Evolutionary conservation across 805 yeast genomes (phyloP).

Genomic region (Schizosaccharomyces japonicus): DNA sequence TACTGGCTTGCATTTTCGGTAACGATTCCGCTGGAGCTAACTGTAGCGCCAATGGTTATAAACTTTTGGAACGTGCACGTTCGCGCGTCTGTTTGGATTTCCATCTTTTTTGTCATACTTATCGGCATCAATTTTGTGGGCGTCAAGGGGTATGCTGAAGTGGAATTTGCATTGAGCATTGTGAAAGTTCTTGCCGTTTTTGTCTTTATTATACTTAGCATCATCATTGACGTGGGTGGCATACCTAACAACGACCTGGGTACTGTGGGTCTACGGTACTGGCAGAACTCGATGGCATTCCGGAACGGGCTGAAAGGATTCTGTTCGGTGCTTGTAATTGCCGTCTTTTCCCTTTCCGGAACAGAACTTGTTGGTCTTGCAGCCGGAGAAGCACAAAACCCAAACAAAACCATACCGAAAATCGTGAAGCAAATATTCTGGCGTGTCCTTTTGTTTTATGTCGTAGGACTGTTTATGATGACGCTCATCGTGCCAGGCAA

Average conservation of each 20-base stretch:
- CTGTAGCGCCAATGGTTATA: slow-evolving; percentile 56
- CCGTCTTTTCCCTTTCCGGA: slow-evolving; percentile 58
- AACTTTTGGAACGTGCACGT: slow-evolving; percentile 39
- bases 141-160: slow-evolving; percentile 20
- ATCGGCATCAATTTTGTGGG: slow-evolving; percentile 19
- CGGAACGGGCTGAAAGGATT: slow-evolving; percentile 54
- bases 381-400: slow-evolving; percentile 54
- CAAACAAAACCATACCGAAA: slow-evolving; percentile 39
- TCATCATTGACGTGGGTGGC: slow-evolving; percentile 30
- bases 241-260: slow-evolving; percentile 27
- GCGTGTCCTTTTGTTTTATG: slow-evolving; percentile 53
- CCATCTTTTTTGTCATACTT: slow-evolving; percentile 29
- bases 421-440: slow-evolving; percentile 68
- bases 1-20: slow-evolving; percentile 52
- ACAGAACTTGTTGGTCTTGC: slow-evolving; percentile 54
- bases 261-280: slow-evolving; percentile 33
- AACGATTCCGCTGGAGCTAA: slow-evolving; percentile 57
- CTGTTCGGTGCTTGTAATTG: slow-evolving; percentile 50
- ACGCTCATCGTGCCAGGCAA: slow-evolving; percentile 52
- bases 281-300: slow-evolving; percentile 44
- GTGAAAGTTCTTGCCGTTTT: slow-evolving; percentile 34
- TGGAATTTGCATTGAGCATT: slow-evolving; percentile 36
- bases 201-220: slow-evolving; percentile 38
- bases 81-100: slow-evolving; percentile 22
- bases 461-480: slow-evolving; percentile 30